Percentiles rank a stretch among this genome's conserved stretches.
Evolutionary conservation across 768 basidiomycete species (phyloP).

Genomic region (Kwoniella sp.): DNA sequence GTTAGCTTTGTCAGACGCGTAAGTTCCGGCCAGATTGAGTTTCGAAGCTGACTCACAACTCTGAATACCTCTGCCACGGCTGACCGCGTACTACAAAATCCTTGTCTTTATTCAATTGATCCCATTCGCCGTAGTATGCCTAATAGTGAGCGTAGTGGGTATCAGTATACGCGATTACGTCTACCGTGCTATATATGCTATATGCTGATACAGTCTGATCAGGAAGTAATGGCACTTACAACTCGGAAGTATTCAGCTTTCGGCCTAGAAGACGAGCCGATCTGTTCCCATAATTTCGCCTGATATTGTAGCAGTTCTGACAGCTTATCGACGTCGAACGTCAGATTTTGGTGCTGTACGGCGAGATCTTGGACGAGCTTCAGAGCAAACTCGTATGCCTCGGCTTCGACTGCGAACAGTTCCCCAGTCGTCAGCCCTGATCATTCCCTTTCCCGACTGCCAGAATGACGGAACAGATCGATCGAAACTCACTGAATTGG

Average conservation of each 20-base stretch:
- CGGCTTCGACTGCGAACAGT: slow-evolving; percentile 74
- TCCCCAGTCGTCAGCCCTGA: not conserved
- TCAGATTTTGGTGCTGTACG: slow-evolving; percentile 80
- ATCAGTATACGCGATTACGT: no score
- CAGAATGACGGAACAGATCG: no score
- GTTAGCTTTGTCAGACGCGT: slow-evolving; percentile 31
- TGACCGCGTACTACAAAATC: slow-evolving; percentile 92
- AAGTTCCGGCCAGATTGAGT: no score
- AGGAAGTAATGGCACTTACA: slow-evolving; percentile 53
- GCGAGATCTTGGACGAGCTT: slow-evolving; percentile 90
- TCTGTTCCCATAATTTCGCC: slow-evolving; percentile 82
- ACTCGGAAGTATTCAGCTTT: slow-evolving; percentile 93
- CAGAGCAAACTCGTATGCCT: slow-evolving; percentile 95
- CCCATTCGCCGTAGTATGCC: slow-evolving; percentile 88
- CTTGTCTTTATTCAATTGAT: slow-evolving; percentile 74
- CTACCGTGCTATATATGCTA: no score
- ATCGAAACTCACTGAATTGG: slow-evolving; percentile 71
- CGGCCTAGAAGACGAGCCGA: slow-evolving; percentile 72
- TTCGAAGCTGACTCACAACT: slow-evolving; percentile 49
- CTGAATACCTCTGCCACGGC: slow-evolving; percentile 81
- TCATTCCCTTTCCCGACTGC: not conserved
- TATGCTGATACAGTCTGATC: no score
- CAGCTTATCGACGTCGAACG: slow-evolving; percentile 85
- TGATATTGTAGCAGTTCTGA: slow-evolving; percentile 84
- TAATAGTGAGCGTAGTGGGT: no score